phyloP scores from a whole-genome alignment of 2,329 filamentous ascomycete genomes.

The Cordyceps sp. region DNA sequence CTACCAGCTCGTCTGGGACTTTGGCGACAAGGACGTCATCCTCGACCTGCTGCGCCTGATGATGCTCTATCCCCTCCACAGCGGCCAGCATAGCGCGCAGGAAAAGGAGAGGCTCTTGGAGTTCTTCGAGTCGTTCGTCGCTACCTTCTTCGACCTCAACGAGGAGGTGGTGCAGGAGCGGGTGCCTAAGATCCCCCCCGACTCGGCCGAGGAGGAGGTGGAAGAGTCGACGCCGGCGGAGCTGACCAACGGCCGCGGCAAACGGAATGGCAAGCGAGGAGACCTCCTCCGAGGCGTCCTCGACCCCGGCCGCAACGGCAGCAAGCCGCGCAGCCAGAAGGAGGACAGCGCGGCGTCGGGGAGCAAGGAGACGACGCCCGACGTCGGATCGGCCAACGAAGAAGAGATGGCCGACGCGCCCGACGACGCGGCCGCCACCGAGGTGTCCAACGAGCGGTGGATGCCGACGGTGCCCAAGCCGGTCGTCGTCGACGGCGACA shows the following conservation, averaged over 20 bases:
- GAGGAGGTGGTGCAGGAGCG: constrained; percentile 51
- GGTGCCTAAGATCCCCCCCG: constrained; percentile 51
- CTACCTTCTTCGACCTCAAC: constrained; percentile 60
- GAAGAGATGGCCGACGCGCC: constrained; percentile 53
- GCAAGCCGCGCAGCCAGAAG: constrained; percentile 53
- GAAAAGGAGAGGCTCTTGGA: constrained; percentile 60
- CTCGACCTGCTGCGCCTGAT: constrained; percentile 44
- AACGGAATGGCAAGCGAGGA: constrained; percentile 60
- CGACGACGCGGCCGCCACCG: constrained; percentile 40
- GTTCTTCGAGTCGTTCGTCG: constrained; percentile 63
- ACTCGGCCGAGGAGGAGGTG: constrained; percentile 60
- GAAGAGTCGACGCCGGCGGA: constrained; percentile 58
- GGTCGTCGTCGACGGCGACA: constrained; percentile 33
- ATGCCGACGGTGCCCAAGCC: constrained; percentile 43
- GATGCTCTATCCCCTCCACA: constrained; percentile 48
- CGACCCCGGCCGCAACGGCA: constrained; percentile 58
- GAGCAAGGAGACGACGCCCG: constrained; percentile 81
- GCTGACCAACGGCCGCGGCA: constrained; percentile 48
- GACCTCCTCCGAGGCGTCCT: constrained; percentile 76
- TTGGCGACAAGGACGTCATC: constrained; percentile 54
- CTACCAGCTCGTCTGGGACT: constrained; percentile 61
- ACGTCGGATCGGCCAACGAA: constrained; percentile 59
- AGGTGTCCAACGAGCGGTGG: constrained; percentile 48
- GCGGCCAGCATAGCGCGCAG: constrained; percentile 51
- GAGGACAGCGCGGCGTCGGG: constrained; percentile 62